phyloP scores from a whole-genome alignment of 164 flowering plant genomes.

The Liquidambar formosana region DNA sequence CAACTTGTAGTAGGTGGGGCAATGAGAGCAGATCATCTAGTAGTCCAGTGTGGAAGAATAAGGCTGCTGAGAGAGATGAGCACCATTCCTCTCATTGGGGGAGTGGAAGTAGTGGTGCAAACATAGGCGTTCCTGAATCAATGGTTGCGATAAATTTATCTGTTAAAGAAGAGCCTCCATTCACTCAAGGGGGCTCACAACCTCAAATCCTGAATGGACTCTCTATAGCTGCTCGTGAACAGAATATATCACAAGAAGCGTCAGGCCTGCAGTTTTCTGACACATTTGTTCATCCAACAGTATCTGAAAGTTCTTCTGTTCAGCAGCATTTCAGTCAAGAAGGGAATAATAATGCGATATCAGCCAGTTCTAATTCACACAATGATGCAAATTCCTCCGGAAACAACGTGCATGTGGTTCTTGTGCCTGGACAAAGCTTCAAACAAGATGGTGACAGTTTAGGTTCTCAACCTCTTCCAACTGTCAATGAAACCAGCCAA shows the following conservation, averaged over 20 bases:
- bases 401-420: background rate
- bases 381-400: constrained; percentile 6
- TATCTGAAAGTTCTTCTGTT: too few species aligned
- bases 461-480: constrained; percentile 12
- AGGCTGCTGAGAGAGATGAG: constrained; percentile 5
- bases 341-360: too few species aligned
- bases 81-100: background rate
- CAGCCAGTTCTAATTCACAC: too few species aligned
- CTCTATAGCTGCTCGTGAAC: background rate
- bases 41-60: constrained; percentile 12
- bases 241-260: too few species aligned
- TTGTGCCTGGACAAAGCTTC: constrained; percentile 17
- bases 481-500: background rate
- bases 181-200: background rate
- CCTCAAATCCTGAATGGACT: constrained; percentile 6
- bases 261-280: too few species aligned
- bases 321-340: too few species aligned
- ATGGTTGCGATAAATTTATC: background rate
- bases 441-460: background rate
- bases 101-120: constrained; percentile 11
- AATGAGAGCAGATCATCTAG: constrained; percentile 10
- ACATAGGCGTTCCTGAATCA: constrained; percentile 5
- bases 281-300: too few species aligned
- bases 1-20: background rate
- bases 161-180: constrained; percentile 7